Conservation (phyloP, 2,329 filamentous ascomycete genomes). For the Aspergillus tanneri region DNA sequence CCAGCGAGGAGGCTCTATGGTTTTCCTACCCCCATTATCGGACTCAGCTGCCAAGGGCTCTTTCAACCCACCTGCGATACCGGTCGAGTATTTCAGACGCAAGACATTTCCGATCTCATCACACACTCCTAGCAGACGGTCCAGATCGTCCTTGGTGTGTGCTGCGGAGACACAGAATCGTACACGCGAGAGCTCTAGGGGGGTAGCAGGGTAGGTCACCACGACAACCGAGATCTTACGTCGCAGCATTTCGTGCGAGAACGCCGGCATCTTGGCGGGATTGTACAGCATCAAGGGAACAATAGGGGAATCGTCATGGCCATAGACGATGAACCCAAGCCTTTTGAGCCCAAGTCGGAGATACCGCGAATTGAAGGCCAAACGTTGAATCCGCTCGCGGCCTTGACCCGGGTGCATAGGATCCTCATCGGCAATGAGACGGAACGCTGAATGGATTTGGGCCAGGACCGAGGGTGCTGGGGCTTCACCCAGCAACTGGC, state of each 20-base stretch:
- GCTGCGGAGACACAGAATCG: constrained; percentile 91
- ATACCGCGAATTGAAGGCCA: constrained; percentile 95
- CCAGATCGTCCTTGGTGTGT: constrained; percentile 95
- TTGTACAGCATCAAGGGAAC: constrained; percentile 91
- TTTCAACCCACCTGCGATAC: constrained; percentile 79
- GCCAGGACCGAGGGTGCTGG: constrained; percentile 81
- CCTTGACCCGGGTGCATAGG: constrained; percentile 75
- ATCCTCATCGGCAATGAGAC: constrained; percentile 76
- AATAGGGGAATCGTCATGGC: constrained; percentile 93
- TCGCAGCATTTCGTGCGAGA: constrained; percentile 94
- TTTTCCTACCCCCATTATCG: constrained; percentile 40
- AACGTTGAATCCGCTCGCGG: constrained; percentile 85
- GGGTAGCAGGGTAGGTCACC: constrained; percentile 91
- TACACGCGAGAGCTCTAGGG: constrained; percentile 84
- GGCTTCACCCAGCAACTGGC: constrained; percentile 78
- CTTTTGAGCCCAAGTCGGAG: constrained; percentile 90
- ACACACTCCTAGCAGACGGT: constrained; percentile 81
- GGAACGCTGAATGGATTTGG: constrained; percentile 80
- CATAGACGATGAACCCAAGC: constrained; percentile 88
- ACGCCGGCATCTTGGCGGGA: constrained; percentile 93
- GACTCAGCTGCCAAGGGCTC: constrained; percentile 54
- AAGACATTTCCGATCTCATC: constrained; percentile 85
- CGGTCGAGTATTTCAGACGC: constrained; percentile 89
- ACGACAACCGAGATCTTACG: constrained; percentile 95
- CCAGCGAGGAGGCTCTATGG: constrained; percentile 71